A percentile compares a stretch with the other conserved stretches of the same genome.
Evolutionary conservation across 2,329 filamentous ascomycete genomes (phyloP).

Genomic region (Colletotrichum sp.): DNA sequence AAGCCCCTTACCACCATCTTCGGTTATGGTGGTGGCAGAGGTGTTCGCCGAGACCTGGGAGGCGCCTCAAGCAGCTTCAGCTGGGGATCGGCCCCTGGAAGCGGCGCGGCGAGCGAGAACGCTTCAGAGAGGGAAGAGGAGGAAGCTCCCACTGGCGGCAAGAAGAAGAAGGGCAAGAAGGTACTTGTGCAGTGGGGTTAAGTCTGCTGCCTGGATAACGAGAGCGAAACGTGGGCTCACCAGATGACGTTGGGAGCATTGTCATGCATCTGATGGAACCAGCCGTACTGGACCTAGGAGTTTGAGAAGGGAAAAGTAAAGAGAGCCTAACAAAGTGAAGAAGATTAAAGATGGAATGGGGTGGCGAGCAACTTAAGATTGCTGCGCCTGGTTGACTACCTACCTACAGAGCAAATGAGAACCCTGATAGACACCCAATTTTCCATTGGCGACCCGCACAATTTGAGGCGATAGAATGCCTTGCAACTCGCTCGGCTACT

Average conservation of each 20-base stretch:
- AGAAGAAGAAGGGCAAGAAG: constrained; percentile 63
- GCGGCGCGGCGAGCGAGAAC: constrained; percentile 26
- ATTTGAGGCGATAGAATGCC: not conserved
- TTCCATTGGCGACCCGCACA: not conserved
- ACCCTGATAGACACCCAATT: not conserved
- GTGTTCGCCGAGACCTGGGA: constrained; percentile 59
- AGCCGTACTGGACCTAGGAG: not conserved
- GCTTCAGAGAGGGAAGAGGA: constrained; percentile 29
- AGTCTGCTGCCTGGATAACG: not conserved
- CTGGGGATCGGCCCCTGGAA: constrained; percentile 45
- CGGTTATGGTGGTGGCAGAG: constrained; percentile 58
- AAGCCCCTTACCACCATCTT: constrained; percentile 69
- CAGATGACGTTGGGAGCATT: not conserved
- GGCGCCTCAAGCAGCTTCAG: constrained; percentile 54
- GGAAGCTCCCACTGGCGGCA: constrained; percentile 25
- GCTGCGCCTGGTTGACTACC: not conserved
- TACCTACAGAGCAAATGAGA: not conserved
- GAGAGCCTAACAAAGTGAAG: not conserved
- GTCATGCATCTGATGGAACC: not conserved
- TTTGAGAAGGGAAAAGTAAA: not conserved
- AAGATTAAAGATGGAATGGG: not conserved
- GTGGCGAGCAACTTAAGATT: not conserved
- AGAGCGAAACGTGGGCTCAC: not conserved
- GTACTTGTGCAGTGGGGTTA: constrained; percentile 67
- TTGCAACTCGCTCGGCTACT: not conserved